Evolutionary conservation across 2,329 filamentous ascomycete species (phyloP).

Genomic region (Cryphonectria carpinicola): DNA sequence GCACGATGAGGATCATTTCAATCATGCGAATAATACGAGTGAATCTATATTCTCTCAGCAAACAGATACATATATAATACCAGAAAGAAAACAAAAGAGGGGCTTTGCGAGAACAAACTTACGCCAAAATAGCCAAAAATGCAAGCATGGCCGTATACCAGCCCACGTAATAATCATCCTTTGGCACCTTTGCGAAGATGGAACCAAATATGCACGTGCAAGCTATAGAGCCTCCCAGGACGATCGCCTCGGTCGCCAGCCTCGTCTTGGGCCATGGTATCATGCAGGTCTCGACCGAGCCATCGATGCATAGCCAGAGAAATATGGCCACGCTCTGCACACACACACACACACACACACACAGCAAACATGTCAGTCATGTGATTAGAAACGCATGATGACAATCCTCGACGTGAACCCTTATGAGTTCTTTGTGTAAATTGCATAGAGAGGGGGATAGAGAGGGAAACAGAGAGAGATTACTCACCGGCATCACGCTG

Average conservation of each 20-base stretch:
- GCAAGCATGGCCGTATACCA: neutral
- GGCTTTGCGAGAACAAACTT: neutral
- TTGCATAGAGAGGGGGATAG: too few relatives aligned
- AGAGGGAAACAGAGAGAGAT: neutral
- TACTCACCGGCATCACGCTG: conserved; percentile 7
- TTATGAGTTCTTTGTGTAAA: too few relatives aligned
- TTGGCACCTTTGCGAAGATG: too few relatives aligned
- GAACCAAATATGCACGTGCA: neutral
- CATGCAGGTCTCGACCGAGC: neutral
- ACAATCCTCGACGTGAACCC: too few relatives aligned
- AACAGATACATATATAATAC: too few relatives aligned
- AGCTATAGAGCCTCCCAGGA: neutral
- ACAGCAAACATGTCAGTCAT: neutral
- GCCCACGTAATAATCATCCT: too few relatives aligned
- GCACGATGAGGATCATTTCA: neutral
- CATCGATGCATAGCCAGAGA: neutral
- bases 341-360: neutral
- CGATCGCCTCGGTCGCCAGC: neutral
- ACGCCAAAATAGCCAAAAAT: neutral
- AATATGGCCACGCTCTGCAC: neutral
- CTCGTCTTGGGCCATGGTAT: neutral
- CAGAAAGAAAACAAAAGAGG: neutral
- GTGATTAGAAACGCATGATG: neutral
- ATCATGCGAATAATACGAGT: neutral
- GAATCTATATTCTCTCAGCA: neutral